Base-by-base conservation (phyloP, 768 basidiomycete genomes). In the Lactarius deliciosus region DNA sequence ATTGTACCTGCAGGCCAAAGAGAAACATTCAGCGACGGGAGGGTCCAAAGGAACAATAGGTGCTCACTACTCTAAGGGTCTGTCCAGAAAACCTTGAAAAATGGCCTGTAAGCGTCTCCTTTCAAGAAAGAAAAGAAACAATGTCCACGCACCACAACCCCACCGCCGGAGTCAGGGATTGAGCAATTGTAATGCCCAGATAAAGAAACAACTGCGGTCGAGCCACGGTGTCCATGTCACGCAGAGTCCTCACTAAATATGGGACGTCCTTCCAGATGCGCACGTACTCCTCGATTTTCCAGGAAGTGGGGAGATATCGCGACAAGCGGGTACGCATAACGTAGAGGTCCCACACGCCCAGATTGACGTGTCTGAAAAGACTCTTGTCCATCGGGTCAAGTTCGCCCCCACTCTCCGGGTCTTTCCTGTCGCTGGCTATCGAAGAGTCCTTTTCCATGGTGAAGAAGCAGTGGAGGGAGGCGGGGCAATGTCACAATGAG, bases 181-280 rank as follows among this genome's bases (percentile, higher is more conserved):
- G 30, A 8, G 57, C 32, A 20, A 63, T 32, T 5, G 34, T 32
- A 11, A 67, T 30, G 10, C 25, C 53, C 8, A 67, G 34, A 25
- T 67, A 67, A 16, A 64, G 53, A 9, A 56, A 45, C 7, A 67
- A 34, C 25, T 60, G 53, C 3, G 62, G 53, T 57, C 53, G 53
- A 4, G 66, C 57, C 10, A 67, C 50, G 1, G 62, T 4, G 8
- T 57, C 40, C 22, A 67, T 58, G n/a, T 67, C 66, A 16, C 54
- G 43, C 16, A 67, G 11, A 85, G 91, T 90, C 34, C 81, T 80
- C 83, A 84, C 83, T 11, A 18, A 20, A 53, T 38, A 54, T 20
- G 50, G 50, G 25, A 53, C 9, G 36, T 54, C 50, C 15, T 53
- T 25, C 50, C 50, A 25, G 11, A 53, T 25, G 5, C 22, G 50